Conservation (phyloP, 305 asterid species). For the Ruellia speciosa region DNA sequence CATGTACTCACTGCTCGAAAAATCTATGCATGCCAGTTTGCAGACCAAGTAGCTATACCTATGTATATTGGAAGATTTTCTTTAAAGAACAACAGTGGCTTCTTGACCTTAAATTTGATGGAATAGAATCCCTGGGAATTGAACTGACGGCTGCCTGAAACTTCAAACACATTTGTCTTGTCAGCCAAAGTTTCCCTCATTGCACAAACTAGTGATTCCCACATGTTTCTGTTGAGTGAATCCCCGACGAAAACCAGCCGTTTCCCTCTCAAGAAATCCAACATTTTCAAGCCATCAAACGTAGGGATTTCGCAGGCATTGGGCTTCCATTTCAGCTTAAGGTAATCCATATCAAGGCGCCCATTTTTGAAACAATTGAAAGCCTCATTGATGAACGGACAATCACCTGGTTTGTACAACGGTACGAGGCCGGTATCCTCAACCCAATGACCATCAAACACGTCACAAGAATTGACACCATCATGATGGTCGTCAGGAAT, state of each 20-base stretch:
- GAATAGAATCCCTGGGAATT: slow-evolving; percentile 42
- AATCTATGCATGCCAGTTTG: too few species aligned
- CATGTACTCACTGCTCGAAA: too few species aligned
- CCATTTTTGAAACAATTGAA: slow-evolving; percentile 62
- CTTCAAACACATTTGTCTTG: slow-evolving; percentile 33
- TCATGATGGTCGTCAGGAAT: background rate
- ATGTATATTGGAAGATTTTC: too few species aligned
- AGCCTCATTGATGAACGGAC: slow-evolving; percentile 39
- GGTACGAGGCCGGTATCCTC: slow-evolving; percentile 27
- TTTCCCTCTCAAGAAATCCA: slow-evolving; percentile 46
- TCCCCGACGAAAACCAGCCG: slow-evolving; percentile 55
- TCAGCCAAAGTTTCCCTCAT: slow-evolving; percentile 32
- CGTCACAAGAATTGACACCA: slow-evolving; percentile 27
- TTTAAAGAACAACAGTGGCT: too few species aligned
- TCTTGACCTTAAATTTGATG: slow-evolving; percentile 39
- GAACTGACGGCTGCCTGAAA: slow-evolving; percentile 33
- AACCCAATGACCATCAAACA: too few species aligned
- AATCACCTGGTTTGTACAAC: slow-evolving; percentile 39
- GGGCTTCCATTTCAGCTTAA: slow-evolving; percentile 48
- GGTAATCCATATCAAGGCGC: slow-evolving; percentile 40
- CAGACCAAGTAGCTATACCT: too few species aligned
- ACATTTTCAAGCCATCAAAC: slow-evolving; percentile 49
- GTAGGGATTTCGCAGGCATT: slow-evolving; percentile 44
- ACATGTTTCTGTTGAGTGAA: slow-evolving; percentile 59
- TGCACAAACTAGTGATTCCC: slow-evolving; percentile 51